A percentile compares a stretch with the other conserved stretches of the same genome.
These are phyloP conservation scores for Gentiana macrophylla DNA, from an alignment of 257 asterid species.

Conservation along the genomic window DNA sequence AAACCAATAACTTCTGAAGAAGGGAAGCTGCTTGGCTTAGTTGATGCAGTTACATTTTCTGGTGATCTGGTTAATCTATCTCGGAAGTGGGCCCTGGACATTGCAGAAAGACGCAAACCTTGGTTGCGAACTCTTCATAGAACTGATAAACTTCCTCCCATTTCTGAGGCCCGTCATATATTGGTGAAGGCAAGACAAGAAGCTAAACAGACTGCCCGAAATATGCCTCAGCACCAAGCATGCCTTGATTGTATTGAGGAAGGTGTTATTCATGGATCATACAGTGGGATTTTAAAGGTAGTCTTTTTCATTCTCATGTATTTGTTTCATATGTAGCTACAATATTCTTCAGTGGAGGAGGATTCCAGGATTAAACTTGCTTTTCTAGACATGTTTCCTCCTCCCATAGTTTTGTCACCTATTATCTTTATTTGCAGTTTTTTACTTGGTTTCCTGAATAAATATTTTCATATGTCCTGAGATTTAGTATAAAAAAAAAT, in stretches of 20 bases:
- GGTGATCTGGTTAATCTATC: slow-evolving; percentile 64
- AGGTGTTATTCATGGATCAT: slow-evolving; percentile 89
- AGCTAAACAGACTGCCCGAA: slow-evolving; percentile 52
- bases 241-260: slow-evolving; percentile 89
- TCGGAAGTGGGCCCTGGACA: slow-evolving; percentile 79
- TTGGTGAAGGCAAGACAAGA: slow-evolving; percentile 61
- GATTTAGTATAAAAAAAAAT: not conserved
- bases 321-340: slow-evolving; percentile 1
- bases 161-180: slow-evolving; percentile 50
- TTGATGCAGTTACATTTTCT: slow-evolving; percentile 75
- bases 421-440: not conserved
- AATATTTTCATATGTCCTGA: not conserved
- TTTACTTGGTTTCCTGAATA: not conserved
- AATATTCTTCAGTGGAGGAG: not conserved
- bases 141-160: slow-evolving; percentile 67
- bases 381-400: too few relatives aligned
- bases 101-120: slow-evolving; percentile 60
- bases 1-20: slow-evolving; percentile 75
- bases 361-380: not conserved
- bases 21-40: slow-evolving; percentile 77
- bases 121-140: slow-evolving; percentile 88
- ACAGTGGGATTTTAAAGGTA: slow-evolving; percentile 82
- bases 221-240: slow-evolving; percentile 84
- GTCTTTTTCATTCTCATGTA: slow-evolving; percentile 12
- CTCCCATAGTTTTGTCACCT: not conserved